Base-by-base conservation (phyloP, 139 green algal species). In the Chlamydomonas sphaeroides region DNA sequence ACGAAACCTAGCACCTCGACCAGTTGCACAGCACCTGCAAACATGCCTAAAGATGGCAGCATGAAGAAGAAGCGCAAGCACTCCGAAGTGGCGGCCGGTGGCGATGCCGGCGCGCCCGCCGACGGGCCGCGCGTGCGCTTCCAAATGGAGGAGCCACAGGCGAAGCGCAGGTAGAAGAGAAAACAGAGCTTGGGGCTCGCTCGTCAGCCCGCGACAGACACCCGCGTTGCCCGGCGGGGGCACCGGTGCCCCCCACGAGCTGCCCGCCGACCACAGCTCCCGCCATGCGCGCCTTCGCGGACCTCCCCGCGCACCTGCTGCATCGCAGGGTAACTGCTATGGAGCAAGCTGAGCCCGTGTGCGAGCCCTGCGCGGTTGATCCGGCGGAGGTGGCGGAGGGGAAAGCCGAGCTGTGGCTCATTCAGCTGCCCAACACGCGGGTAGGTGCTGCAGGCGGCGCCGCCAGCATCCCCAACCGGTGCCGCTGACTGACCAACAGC, bases 401-500 rank as follows among this genome's bases (percentile, higher is more conserved):
- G 21, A 53, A 26, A 21, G 38, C 78, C 39, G 81, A 86, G 81
- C 63, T 86, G 14, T 86, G 81, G 81, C 65, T 86, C 18, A 76
- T 86, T 23, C 81, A 86, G 71, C 38, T 86, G 36, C 81, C 81
- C 25, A n/a, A n/a, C n/a, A n/a, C n/a, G n/a, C n/a, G n/a, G n/a
- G n/a, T n/a, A n/a, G n/a, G n/a, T n/a, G n/a, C n/a, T n/a, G n/a
- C n/a, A n/a, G n/a, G n/a, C n/a, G n/a, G n/a, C n/a, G n/a, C n/a
- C n/a, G n/a, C n/a, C n/a, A n/a, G n/a, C n/a, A n/a, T n/a, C n/a
- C n/a, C n/a, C n/a, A n/a, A n/a, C n/a, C n/a, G n/a, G n/a, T n/a
- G n/a, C n/a, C n/a, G n/a, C n/a, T n/a, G n/a, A n/a, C n/a, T n/a
- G n/a, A n/a, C n/a, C n/a, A n/a, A n/a, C n/a, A n/a, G n/a, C n/a